These are phyloP conservation scores for Yarrowia divulgata DNA, from an alignment of 805 yeast genomes.

Conservation along the genomic window DNA sequence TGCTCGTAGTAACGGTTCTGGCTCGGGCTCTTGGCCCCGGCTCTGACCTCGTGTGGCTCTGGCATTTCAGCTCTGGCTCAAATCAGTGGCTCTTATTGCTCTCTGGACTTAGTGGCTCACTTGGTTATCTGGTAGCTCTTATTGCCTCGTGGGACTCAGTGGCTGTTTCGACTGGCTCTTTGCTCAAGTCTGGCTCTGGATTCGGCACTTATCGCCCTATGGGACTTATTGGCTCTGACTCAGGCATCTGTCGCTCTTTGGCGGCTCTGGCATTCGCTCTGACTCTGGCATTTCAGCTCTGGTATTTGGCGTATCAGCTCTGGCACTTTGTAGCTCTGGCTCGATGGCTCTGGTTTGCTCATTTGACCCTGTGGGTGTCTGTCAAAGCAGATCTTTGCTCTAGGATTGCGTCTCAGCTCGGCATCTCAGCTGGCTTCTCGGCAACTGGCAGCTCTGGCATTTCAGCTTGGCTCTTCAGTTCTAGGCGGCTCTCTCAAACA, in stretches of 20 bases:
- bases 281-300: neutral
- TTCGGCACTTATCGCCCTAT: neutral
- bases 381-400: constrained; percentile 3
- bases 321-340: neutral
- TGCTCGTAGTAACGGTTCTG: neutral
- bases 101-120: too few relatives aligned
- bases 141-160: neutral
- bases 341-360: constrained; percentile 3
- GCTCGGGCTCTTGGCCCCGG: neutral
- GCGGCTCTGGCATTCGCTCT: neutral
- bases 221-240: neutral
- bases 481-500: neutral
- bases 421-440: constrained; percentile 2
- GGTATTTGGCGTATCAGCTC: too few relatives aligned
- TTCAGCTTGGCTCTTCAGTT: constrained; percentile 10
- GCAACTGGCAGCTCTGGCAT: constrained; percentile 8
- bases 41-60: constrained; percentile 1
- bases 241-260: too few relatives aligned
- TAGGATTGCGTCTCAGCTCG: constrained; percentile 2
- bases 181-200: neutral
- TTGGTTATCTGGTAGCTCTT: too few relatives aligned
- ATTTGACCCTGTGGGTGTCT: constrained; percentile 3
- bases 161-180: neutral
- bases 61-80: too few relatives aligned
- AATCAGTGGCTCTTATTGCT: too few relatives aligned